Evolutionary conservation across 2,329 filamentous ascomycete species (phyloP).

Genomic region (Ophiostoma perfectum): DNA sequence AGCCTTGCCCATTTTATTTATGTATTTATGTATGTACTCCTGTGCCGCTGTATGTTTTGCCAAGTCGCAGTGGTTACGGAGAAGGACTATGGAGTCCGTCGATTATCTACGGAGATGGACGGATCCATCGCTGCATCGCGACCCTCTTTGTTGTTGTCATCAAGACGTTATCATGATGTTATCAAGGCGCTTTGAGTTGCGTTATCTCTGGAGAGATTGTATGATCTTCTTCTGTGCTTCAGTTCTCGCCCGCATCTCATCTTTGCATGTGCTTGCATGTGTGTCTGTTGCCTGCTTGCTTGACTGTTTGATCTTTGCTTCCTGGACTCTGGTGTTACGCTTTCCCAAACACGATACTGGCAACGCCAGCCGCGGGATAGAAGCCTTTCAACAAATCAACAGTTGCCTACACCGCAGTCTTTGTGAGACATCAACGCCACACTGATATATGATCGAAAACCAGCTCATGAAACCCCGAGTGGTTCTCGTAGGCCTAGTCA

Average conservation of each 20-base stretch:
- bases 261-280: no score
- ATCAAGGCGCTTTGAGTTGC: neutral
- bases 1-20: neutral
- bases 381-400: no score
- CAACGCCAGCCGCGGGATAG: no score
- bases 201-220: neutral
- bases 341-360: no score
- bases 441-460: no score
- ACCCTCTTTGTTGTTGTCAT: neutral
- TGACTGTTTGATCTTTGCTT: neutral
- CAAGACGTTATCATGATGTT: conserved; percentile 13
- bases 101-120: conserved; percentile 4
- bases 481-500: no score
- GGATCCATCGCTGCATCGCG: conserved; percentile 1
- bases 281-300: neutral
- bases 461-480: no score
- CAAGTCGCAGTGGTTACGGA: neutral
- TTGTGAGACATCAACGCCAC: no score
- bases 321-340: neutral
- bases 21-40: neutral
- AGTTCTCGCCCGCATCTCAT: no score
- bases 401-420: no score
- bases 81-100: conserved; percentile 7
- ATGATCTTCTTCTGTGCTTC: neutral
- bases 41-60: neutral